Evolutionary conservation across 345 rosid genomes (phyloP).

Genomic region (Bruguiera parviflora): DNA sequence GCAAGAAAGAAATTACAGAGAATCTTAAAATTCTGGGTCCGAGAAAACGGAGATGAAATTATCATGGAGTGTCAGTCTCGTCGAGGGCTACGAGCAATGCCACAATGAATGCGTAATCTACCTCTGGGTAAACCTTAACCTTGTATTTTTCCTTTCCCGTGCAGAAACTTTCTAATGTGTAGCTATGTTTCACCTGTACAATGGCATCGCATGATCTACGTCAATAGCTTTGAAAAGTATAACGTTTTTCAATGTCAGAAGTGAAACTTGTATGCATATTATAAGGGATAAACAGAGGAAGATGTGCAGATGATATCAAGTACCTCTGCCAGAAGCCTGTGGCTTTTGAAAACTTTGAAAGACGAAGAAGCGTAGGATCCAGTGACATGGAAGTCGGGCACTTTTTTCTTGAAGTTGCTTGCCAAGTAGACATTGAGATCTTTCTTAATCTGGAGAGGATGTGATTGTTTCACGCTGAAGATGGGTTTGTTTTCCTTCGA

Average conservation of each 20-base stretch:
- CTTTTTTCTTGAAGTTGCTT: conserved; percentile 20
- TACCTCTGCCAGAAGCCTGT: conserved; percentile 66
- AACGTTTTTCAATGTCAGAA: too few species aligned
- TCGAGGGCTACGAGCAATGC: conserved; percentile 63
- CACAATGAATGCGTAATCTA: conserved; percentile 67
- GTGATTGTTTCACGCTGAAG: conserved; percentile 45
- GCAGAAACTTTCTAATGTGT: conserved; percentile 58
- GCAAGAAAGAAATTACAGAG: too few species aligned
- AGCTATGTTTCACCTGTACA: conserved; percentile 51
- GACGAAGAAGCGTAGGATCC: conserved; percentile 54
- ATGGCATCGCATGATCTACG: not conserved
- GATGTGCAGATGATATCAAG: not conserved
- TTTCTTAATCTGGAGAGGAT: conserved; percentile 54
- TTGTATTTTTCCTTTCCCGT: conserved; percentile 58
- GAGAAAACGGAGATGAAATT: not conserved
- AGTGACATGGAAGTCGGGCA: conserved; percentile 45
- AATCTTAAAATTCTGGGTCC: too few species aligned
- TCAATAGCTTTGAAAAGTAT: too few species aligned
- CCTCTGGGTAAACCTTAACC: conserved; percentile 65
- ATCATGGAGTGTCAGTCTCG: conserved; percentile 40
- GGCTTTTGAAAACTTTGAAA: conserved; percentile 51
- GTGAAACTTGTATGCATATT: too few species aligned
- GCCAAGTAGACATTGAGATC: conserved; percentile 50
- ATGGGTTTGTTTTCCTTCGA: conserved; percentile 28
- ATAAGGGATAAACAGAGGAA: not conserved